Conservation (phyloP, 192 early-diverging fungal species). For the Lobulomyces angularis region DNA sequence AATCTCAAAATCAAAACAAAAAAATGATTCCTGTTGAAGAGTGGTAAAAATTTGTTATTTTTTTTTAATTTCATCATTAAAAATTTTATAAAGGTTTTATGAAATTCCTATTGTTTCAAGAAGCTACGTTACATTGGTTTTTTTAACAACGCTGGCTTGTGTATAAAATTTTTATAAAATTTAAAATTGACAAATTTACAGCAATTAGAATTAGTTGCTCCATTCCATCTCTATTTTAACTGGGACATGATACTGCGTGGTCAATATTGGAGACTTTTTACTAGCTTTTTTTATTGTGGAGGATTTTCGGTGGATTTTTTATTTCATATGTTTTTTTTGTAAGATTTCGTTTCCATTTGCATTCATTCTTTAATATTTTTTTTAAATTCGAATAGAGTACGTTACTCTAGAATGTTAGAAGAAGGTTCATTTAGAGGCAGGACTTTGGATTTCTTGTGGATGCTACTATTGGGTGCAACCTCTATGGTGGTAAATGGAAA, state of each 20-base stretch:
- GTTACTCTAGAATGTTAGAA: conserved; percentile 85
- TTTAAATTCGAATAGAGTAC: conserved; percentile 34
- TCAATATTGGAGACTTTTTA: conserved; percentile 84
- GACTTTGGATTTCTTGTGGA: conserved; percentile 87
- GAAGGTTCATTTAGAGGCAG: conserved; percentile 82
- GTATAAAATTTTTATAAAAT: conserved; percentile 22
- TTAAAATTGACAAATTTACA: conserved; percentile 15
- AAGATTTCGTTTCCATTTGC: conserved; percentile 16
- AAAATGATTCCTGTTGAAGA: too few relatives aligned
- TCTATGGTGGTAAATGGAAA: conserved; percentile 34
- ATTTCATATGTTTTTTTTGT: conserved; percentile 85
- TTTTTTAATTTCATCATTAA: too few relatives aligned
- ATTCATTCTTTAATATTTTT: neutral
- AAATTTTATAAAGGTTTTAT: conserved; percentile 63
- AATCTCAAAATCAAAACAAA: too few relatives aligned
- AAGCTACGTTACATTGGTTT: conserved; percentile 69
- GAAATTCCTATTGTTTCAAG: conserved; percentile 74
- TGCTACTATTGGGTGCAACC: conserved; percentile 57
- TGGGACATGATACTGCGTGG: conserved; percentile 51
- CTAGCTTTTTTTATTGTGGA: conserved; percentile 92
- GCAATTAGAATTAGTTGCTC: conserved; percentile 73
- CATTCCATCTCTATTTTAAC: conserved; percentile 72
- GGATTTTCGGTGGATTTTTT: conserved; percentile 77
- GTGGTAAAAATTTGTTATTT: too few relatives aligned
- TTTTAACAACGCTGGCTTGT: conserved; percentile 61